These are phyloP conservation scores for Paspalum vaginatum DNA, from an alignment of 176 grass and related monocot species.

Conservation along the genomic window DNA sequence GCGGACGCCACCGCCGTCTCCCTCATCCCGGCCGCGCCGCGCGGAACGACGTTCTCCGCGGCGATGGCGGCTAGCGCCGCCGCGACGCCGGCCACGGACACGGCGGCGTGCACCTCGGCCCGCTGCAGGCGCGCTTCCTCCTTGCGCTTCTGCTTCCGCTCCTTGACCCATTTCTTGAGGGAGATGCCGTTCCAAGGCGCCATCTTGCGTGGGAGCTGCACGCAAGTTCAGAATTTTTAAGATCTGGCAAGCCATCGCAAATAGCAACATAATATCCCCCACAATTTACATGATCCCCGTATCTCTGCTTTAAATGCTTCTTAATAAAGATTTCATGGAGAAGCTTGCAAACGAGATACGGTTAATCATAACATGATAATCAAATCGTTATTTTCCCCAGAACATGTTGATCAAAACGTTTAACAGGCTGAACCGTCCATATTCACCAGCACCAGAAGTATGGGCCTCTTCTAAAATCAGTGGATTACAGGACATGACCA, in stretches of 20 bases:
- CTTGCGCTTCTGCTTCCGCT: constrained; percentile 92
- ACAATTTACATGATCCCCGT: constrained; percentile 15
- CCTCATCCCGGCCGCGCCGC: constrained; percentile 39
- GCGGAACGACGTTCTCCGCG: constrained; percentile 57
- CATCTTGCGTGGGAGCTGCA: constrained; percentile 82
- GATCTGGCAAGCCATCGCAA: background rate
- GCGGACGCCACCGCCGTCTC: constrained; percentile 80
- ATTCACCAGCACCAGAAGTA: background rate
- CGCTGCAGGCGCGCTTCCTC: constrained; percentile 76
- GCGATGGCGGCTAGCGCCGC: constrained; percentile 89
- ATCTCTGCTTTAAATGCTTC: background rate
- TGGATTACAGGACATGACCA: background rate
- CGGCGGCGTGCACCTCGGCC: constrained; percentile 86
- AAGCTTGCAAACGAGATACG: constrained; percentile 15
- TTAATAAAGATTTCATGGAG: background rate
- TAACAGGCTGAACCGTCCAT: background rate
- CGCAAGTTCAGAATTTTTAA: constrained; percentile 21
- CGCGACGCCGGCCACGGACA: constrained; percentile 85
- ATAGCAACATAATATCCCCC: constrained; percentile 4
- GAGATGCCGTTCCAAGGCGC: constrained; percentile 71
- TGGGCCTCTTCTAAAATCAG: background rate
- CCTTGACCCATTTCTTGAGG: constrained; percentile 97
- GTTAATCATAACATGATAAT: constrained; percentile 7
- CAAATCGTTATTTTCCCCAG: background rate
- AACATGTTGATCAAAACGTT: constrained; percentile 1